These are phyloP conservation scores for Neurospora tetrasperma DNA, from an alignment of 495 filamentous ascomycete genomes.

Conservation along the genomic window DNA sequence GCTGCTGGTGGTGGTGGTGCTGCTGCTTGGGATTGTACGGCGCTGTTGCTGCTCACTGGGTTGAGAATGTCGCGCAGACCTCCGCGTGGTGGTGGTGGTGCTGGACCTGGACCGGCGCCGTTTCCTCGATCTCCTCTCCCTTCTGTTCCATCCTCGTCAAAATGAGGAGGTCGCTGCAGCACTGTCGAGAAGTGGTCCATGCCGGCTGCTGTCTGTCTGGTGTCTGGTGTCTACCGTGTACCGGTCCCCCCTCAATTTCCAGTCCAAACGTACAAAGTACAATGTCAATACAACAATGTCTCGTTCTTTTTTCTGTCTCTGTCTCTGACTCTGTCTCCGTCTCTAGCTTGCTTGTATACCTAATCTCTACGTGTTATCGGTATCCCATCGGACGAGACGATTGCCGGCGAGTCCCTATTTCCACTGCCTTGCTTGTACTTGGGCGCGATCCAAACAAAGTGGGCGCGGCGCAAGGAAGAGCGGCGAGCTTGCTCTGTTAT, in stretches of 20 bases:
- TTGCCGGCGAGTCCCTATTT: background rate
- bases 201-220: background rate
- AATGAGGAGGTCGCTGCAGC: slow-evolving; percentile 33
- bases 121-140: slow-evolving; percentile 15
- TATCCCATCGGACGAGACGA: background rate
- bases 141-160: slow-evolving; percentile 30
- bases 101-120: background rate
- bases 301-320: background rate
- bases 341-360: background rate
- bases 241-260: slow-evolving; percentile 11
- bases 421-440: background rate
- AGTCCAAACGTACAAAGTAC: slow-evolving; percentile 3
- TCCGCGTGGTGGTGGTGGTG: slow-evolving; percentile 10
- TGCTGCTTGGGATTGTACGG: slow-evolving; percentile 6
- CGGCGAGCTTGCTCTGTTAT: background rate
- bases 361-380: background rate
- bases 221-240: background rate
- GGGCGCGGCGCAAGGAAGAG: background rate
- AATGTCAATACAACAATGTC: background rate
- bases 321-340: background rate
- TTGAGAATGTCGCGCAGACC: slow-evolving; percentile 31
- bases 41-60: slow-evolving; percentile 21
- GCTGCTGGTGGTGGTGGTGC: slow-evolving; percentile 5
- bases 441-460: background rate
- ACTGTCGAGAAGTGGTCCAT: slow-evolving; percentile 40